Percentiles rank a stretch among this genome's conserved stretches.
Evolutionary conservation across 345 rosid species (phyloP).

Genomic region (Alliaria petiolata): DNA sequence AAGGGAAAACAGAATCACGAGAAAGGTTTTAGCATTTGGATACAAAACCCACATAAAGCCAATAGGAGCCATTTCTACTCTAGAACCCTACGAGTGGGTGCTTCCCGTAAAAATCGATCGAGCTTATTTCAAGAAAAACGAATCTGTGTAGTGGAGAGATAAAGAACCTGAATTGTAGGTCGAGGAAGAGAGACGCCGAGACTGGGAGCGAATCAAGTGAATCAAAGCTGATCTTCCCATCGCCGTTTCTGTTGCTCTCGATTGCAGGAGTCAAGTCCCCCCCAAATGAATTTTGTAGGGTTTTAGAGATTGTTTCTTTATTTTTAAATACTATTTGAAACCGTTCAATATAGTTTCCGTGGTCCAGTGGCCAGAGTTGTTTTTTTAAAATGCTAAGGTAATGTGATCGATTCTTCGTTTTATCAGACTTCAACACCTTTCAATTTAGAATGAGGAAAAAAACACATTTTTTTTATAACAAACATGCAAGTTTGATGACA

Average conservation of each 20-base stretch:
- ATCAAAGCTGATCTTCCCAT: conserved; percentile 69
- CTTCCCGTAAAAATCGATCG: no score
- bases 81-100: background rate
- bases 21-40: background rate
- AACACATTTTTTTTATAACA: no score
- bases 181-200: conserved; percentile 42
- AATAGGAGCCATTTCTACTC: background rate
- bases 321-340: background rate
- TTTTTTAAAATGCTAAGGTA: accelerated
- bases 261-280: background rate
- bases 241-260: conserved; percentile 20
- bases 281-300: conserved; percentile 18
- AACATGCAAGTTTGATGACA: no score
- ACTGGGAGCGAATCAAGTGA: conserved; percentile 58
- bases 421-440: no score
- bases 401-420: background rate
- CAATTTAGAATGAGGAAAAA: no score
- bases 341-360: accelerated
- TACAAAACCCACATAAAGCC: background rate
- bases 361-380: background rate
- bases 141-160: no score
- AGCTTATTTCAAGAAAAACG: no score
- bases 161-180: conserved; percentile 42
- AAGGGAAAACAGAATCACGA: background rate
- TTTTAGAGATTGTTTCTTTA: background rate